phyloP scores from a whole-genome alignment of 139 green algal species.

The Gonium pectorale region DNA sequence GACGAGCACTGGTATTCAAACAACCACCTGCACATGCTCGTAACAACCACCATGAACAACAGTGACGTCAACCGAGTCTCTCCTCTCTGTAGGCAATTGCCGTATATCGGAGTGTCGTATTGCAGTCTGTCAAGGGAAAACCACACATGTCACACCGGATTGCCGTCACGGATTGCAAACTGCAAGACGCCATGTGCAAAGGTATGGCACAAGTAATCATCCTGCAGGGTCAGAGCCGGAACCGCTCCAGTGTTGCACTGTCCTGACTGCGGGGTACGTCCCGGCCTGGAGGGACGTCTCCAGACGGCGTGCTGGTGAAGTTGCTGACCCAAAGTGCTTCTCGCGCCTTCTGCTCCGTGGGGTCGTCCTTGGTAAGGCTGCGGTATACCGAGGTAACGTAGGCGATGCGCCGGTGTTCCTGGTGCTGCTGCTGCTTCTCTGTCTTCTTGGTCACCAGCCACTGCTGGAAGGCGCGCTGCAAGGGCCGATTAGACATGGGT shows the following conservation, averaged over 20 bases:
- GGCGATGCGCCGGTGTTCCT: neutral
- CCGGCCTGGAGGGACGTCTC: neutral
- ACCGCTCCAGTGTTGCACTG: neutral
- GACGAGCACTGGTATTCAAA: too few relatives aligned
- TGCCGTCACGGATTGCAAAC: too few relatives aligned
- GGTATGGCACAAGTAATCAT: too few relatives aligned
- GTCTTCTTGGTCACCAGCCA: constrained; percentile 29
- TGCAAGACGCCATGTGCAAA: too few relatives aligned
- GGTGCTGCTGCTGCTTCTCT: constrained; percentile 30
- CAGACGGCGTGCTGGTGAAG: constrained; percentile 3
- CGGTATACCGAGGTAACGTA: constrained; percentile 25
- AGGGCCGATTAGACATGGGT: too few relatives aligned
- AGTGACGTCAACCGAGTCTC: too few relatives aligned
- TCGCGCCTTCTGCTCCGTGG: constrained; percentile 4
- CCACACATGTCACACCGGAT: too few relatives aligned
- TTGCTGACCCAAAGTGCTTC: constrained; percentile 34
- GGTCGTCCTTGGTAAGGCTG: constrained; percentile 28
- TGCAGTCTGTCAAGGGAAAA: too few relatives aligned
- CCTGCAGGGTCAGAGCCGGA: constrained; percentile 20
- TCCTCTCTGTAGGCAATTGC: too few relatives aligned
- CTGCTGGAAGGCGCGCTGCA: constrained; percentile 31
- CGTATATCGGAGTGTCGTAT: too few relatives aligned
- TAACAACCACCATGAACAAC: too few relatives aligned
- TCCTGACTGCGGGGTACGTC: neutral
- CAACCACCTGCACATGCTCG: too few relatives aligned